Evolutionary conservation across 148 eudicot species (phyloP).

Genomic region (Cornus controversa): DNA sequence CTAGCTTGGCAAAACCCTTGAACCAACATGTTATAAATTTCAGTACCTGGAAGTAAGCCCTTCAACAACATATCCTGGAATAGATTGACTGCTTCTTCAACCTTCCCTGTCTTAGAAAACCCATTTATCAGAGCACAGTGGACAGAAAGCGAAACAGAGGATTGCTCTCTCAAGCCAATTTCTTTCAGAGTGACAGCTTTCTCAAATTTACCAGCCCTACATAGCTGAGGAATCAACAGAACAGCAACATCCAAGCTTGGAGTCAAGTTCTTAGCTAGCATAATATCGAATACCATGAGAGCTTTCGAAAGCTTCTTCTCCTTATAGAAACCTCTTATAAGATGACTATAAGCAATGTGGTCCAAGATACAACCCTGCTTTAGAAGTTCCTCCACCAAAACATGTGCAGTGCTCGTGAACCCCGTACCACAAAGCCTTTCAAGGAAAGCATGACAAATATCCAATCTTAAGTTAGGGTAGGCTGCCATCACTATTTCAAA

Average conservation of each 20-base stretch:
- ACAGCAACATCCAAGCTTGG: constrained; percentile 33
- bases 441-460: constrained; percentile 41
- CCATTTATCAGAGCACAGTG: constrained; percentile 38
- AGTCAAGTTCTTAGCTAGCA: constrained; percentile 30
- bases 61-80: constrained; percentile 29
- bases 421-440: constrained; percentile 52
- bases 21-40: constrained; percentile 41
- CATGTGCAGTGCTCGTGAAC: constrained; percentile 37
- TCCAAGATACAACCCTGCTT: constrained; percentile 36
- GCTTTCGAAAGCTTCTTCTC: constrained; percentile 53
- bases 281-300: constrained; percentile 28
- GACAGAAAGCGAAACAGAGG: constrained; percentile 20
- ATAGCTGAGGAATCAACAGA: constrained; percentile 40
- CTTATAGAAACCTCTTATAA: constrained; percentile 46
- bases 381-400: constrained; percentile 38
- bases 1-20: constrained; percentile 41
- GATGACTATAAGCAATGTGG: constrained; percentile 36
- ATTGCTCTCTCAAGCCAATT: constrained; percentile 26
- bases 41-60: constrained; percentile 30
- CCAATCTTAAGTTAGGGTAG: constrained; percentile 25
- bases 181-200: constrained; percentile 44
- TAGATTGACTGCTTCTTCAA: constrained; percentile 40
- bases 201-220: constrained; percentile 32
- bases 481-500: constrained; percentile 38
- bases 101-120: constrained; percentile 31